Evolutionary conservation across 352 stramenopile species (phyloP).

Genomic region (Phytophthora ohioensis): DNA sequence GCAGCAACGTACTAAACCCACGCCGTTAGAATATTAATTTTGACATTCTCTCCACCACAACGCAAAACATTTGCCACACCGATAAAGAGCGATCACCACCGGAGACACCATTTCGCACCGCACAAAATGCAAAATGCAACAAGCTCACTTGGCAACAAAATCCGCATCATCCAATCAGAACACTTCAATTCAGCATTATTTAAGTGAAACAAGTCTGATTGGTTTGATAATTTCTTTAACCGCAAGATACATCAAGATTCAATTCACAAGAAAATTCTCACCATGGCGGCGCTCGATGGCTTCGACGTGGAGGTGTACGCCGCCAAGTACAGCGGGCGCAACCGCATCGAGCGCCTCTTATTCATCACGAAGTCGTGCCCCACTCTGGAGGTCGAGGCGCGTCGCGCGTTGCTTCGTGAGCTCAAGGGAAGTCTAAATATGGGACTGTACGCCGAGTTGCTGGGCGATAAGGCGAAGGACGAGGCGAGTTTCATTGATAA

Average conservation of each 20-base stretch:
- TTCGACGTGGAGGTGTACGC: conserved; percentile 88
- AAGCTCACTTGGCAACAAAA: conserved; percentile 1
- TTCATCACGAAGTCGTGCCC: conserved; percentile 70
- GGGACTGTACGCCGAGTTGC: conserved; percentile 70
- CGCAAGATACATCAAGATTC: conserved; percentile 15
- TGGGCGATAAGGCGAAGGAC: conserved; percentile 55
- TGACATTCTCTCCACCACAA: conserved; percentile 1
- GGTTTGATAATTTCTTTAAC: neutral
- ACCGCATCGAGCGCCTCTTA: conserved; percentile 77
- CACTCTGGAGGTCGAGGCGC: conserved; percentile 58
- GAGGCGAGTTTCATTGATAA: conserved; percentile 65
- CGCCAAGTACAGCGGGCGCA: conserved; percentile 85
- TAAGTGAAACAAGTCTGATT: neutral
- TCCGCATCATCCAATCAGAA: conserved; percentile 8
- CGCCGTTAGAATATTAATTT: conserved; percentile 18
- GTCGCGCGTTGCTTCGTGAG: conserved; percentile 62
- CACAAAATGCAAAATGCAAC: neutral
- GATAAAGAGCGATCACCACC: conserved; percentile 45
- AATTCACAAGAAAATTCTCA: conserved; percentile 18
- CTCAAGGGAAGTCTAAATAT: conserved; percentile 76
- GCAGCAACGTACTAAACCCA: conserved; percentile 53
- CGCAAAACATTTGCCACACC: conserved; percentile 13
- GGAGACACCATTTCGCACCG: conserved; percentile 26
- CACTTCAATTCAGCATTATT: neutral
- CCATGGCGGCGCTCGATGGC: conserved; percentile 36